phyloP scores from a whole-genome alignment of 1,139 yeast genomes.

The Scheffersomyces insectosa region DNA sequence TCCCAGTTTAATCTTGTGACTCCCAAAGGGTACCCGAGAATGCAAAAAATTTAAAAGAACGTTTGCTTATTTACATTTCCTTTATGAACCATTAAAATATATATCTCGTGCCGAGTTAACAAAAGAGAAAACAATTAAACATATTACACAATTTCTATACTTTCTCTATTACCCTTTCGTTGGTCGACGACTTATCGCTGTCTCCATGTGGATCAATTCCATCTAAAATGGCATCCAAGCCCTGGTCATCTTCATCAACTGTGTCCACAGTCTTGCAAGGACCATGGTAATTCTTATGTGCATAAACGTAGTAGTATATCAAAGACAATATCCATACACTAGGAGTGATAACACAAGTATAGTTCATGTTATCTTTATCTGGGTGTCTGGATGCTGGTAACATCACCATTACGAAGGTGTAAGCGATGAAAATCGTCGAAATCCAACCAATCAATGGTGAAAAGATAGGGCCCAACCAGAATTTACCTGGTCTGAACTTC shows the following conservation, averaged over 20 bases:
- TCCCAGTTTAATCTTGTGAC: background rate
- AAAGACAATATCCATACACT: conserved; percentile 41
- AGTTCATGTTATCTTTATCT: conserved; percentile 51
- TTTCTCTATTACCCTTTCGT: background rate
- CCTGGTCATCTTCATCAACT: conserved; percentile 10
- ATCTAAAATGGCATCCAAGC: conserved; percentile 4
- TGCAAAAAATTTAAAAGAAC: too few species aligned
- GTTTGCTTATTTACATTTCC: too few species aligned
- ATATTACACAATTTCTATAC: background rate
- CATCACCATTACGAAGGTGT: conserved; percentile 48
- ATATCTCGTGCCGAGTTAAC: too few species aligned
- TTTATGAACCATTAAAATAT: too few species aligned
- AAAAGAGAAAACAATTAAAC: too few species aligned
- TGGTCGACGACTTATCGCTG: background rate
- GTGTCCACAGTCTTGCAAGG: conserved; percentile 40
- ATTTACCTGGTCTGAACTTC: conserved; percentile 62
- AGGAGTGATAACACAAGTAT: conserved; percentile 57
- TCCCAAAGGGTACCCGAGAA: too few species aligned
- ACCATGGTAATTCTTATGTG: conserved; percentile 50
- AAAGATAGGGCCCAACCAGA: conserved; percentile 53
- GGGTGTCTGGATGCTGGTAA: conserved; percentile 43
- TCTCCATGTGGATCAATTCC: background rate
- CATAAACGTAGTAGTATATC: conserved; percentile 46
- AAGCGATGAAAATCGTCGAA: conserved; percentile 31
- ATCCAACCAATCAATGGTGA: conserved; percentile 47